These are phyloP conservation scores for Auricularia cornea DNA, from an alignment of 768 basidiomycete genomes.

Conservation along the genomic window DNA sequence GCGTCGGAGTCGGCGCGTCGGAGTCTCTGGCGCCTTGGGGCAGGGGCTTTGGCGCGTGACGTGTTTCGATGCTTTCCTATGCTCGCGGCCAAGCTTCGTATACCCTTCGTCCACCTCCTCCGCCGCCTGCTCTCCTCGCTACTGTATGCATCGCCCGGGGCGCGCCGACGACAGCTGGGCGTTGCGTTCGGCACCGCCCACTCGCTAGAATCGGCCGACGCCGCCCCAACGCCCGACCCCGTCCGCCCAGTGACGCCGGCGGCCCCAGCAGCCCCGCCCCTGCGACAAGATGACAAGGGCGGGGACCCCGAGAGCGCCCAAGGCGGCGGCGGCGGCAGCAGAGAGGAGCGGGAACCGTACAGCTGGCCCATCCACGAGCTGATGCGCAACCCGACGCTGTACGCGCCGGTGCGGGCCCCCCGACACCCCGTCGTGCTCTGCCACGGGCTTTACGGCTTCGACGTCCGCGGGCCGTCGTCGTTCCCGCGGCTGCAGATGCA, in stretches of 20 bases:
- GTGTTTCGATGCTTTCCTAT: too few relatives aligned
- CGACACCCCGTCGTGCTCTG: conserved; percentile 91
- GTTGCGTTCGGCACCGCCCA: neutral
- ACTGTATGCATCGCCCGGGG: too few relatives aligned
- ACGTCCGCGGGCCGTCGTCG: conserved; percentile 72
- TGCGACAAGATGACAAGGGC: neutral
- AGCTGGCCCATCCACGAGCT: conserved; percentile 30
- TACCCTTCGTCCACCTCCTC: too few relatives aligned
- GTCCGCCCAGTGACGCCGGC: too few relatives aligned
- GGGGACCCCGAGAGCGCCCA: neutral
- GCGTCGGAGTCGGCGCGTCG: too few relatives aligned
- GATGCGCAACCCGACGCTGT: conserved; percentile 68
- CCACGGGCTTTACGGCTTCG: conserved; percentile 95
- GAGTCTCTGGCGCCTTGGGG: too few relatives aligned
- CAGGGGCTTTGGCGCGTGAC: too few relatives aligned
- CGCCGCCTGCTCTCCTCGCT: too few relatives aligned
- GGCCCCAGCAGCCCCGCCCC: too few relatives aligned
- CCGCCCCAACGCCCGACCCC: neutral
- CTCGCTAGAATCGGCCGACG: neutral
- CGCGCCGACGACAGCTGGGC: neutral
- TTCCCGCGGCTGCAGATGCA: conserved; percentile 82
- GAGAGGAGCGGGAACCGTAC: neutral
- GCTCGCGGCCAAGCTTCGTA: too few relatives aligned
- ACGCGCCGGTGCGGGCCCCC: conserved; percentile 68
- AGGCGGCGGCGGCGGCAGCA: neutral